Conservation (phyloP, 2,329 filamentous ascomycete species). For the Orbilia quercus region DNA sequence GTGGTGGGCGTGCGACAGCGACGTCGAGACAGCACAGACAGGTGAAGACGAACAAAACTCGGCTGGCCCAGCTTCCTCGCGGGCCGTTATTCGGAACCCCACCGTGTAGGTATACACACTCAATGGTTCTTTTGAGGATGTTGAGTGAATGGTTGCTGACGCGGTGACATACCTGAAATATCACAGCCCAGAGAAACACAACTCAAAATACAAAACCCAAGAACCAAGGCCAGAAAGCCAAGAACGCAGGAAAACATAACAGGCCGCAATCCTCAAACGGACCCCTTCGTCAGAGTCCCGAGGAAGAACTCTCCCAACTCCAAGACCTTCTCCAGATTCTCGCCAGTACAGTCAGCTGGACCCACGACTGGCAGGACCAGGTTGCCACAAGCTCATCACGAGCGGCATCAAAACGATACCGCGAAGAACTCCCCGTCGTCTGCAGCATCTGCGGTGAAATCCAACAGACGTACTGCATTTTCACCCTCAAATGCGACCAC, state of each 20-base stretch:
- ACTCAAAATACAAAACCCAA: not conserved
- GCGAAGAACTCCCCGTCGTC: conserved; percentile 38
- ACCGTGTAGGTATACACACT: conserved; percentile 20
- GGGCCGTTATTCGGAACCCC: conserved; percentile 35
- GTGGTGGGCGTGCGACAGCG: no score
- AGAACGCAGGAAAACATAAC: conserved; percentile 1
- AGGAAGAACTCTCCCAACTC: conserved; percentile 49
- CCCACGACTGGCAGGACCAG: conserved; percentile 42
- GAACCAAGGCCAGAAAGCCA: not conserved
- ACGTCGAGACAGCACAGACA: not conserved
- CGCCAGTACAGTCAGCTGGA: conserved; percentile 34
- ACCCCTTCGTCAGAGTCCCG: conserved; percentile 11
- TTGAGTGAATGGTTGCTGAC: not conserved
- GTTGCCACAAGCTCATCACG: conserved; percentile 34
- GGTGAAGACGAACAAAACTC: not conserved
- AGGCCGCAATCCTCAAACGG: conserved; percentile 4
- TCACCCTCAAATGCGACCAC: conserved; percentile 43
- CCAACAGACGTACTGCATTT: conserved; percentile 38
- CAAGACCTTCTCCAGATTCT: conserved; percentile 50
- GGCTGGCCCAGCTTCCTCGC: conserved; percentile 17
- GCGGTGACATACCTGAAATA: not conserved
- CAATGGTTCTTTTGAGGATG: not conserved
- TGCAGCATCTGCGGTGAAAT: conserved; percentile 50
- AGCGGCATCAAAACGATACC: conserved; percentile 41
- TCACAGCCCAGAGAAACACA: not conserved